Evolutionary conservation across 1,139 yeast species (phyloP).

Genomic region (Trichomonascaceae sp.): DNA sequence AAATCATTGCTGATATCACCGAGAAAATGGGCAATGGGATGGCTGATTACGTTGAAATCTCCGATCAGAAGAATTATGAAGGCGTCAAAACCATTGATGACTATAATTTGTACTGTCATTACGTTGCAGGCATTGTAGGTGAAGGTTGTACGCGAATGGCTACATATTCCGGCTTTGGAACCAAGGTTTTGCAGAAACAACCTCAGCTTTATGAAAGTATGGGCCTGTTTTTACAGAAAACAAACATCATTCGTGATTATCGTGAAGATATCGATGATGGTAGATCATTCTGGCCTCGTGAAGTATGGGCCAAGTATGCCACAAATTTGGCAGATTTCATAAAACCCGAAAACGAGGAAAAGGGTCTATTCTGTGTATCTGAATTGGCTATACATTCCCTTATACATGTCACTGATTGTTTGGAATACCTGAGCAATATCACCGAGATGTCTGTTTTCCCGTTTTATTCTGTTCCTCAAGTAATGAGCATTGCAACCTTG

Average conservation of each 20-base stretch:
- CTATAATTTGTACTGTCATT: constrained; percentile 87
- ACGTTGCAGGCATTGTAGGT: constrained; percentile 97
- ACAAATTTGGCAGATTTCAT: constrained; percentile 38
- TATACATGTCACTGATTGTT: constrained; percentile 68
- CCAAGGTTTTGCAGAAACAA: constrained; percentile 44
- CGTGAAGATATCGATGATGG: constrained; percentile 90
- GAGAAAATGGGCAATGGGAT: constrained; percentile 91
- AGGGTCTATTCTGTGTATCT: constrained; percentile 62
- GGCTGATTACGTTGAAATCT: constrained; percentile 84
- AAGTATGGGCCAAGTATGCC: constrained; percentile 82
- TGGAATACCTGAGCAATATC: constrained; percentile 69
- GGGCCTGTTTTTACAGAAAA: constrained; percentile 94
- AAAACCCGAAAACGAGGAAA: constrained; percentile 48
- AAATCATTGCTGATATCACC: constrained; percentile 70
- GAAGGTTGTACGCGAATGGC: constrained; percentile 86
- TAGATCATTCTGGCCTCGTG: constrained; percentile 94
- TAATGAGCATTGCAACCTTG: constrained; percentile 94
- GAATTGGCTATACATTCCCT: constrained; percentile 79
- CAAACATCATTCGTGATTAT: constrained; percentile 92
- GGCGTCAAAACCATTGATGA: constrained; percentile 77
- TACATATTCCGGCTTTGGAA: constrained; percentile 36
- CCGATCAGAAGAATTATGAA: constrained; percentile 54
- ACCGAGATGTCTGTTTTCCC: constrained; percentile 79
- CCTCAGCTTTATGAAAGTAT: constrained; percentile 67
- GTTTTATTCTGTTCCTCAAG: constrained; percentile 97